Evolutionary conservation across 371 early-diverging fungal species (phyloP).

Genomic region (Gilbertella persicaria): DNA sequence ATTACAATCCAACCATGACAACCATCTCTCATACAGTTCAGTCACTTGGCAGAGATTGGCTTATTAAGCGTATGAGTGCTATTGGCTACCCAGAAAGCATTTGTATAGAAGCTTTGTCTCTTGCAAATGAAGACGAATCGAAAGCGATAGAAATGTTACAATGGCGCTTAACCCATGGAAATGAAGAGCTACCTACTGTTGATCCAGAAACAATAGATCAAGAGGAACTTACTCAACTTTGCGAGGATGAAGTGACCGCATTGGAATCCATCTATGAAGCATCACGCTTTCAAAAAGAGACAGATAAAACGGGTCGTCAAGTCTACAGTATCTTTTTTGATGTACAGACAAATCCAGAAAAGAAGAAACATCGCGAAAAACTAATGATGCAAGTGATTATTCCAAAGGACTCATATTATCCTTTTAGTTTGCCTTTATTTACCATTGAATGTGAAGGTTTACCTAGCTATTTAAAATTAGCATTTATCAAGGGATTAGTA

Average conservation of each 20-base stretch:
- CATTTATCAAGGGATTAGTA: slow-evolving; percentile 61
- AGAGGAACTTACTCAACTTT: slow-evolving; percentile 41
- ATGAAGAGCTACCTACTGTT: slow-evolving; percentile 25
- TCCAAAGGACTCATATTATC: slow-evolving; percentile 59
- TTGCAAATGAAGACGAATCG: slow-evolving; percentile 48
- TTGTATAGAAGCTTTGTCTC: slow-evolving; percentile 51
- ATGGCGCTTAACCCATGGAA: slow-evolving; percentile 43
- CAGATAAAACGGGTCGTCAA: slow-evolving; percentile 20
- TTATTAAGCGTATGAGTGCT: slow-evolving; percentile 59
- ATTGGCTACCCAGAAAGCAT: slow-evolving; percentile 61
- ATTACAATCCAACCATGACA: slow-evolving; percentile 64
- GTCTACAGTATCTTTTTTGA: slow-evolving; percentile 27
- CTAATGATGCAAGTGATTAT: slow-evolving; percentile 41
- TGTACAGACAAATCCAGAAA: slow-evolving; percentile 9
- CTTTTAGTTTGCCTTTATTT: slow-evolving; percentile 65
- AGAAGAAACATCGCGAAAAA: slow-evolving; percentile 18
- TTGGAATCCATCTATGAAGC: slow-evolving; percentile 71
- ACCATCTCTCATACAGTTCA: slow-evolving; percentile 59
- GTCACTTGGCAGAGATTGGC: slow-evolving; percentile 63
- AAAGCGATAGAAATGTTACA: slow-evolving; percentile 55
- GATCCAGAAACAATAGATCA: slow-evolving; percentile 26
- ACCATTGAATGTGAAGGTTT: slow-evolving; percentile 60
- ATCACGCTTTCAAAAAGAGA: slow-evolving; percentile 18
- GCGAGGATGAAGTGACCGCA: slow-evolving; percentile 59
- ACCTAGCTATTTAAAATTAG: slow-evolving; percentile 74